Evolutionary conservation across 2,329 filamentous ascomycete genomes (phyloP).

Genomic region (Trichoderma arundinaceum): DNA sequence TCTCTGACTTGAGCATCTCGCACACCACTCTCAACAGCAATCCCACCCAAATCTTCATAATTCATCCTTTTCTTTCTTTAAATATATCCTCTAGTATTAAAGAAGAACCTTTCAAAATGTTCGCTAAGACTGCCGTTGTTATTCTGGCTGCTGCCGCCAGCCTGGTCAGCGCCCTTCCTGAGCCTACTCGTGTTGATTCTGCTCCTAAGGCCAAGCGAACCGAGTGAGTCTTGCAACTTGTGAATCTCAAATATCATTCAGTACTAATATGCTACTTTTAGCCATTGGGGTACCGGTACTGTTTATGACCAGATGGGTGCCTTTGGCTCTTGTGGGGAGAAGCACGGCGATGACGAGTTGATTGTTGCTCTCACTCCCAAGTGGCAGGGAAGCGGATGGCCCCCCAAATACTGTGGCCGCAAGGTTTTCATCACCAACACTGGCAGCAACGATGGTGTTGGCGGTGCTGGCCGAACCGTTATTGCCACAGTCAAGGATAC

Average conservation of each 20-base stretch:
- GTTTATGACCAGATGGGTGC: slow-evolving; percentile 24
- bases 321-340: slow-evolving; percentile 25
- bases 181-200: slow-evolving; percentile 26
- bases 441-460: slow-evolving; percentile 26
- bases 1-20: slow-evolving; percentile 10
- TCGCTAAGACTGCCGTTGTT: slow-evolving; percentile 29
- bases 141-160: slow-evolving; percentile 30
- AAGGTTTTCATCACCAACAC: slow-evolving; percentile 31
- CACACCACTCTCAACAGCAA: slow-evolving; percentile 3
- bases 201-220: slow-evolving; percentile 28
- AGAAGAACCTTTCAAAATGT: slow-evolving; percentile 26
- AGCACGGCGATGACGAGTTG: slow-evolving; percentile 15
- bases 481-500: slow-evolving; percentile 24
- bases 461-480: slow-evolving; percentile 18
- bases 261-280: background rate
- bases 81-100: background rate
- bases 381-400: slow-evolving; percentile 25
- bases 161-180: slow-evolving; percentile 29
- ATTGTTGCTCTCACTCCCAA: slow-evolving; percentile 27
- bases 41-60: background rate
- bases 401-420: slow-evolving; percentile 31
- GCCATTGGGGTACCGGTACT: slow-evolving; percentile 23
- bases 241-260: background rate
- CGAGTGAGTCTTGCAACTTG: background rate
- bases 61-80: background rate